Evolutionary conservation across 2,329 filamentous ascomycete species (phyloP).

Genomic region (Fusarium foetens): DNA sequence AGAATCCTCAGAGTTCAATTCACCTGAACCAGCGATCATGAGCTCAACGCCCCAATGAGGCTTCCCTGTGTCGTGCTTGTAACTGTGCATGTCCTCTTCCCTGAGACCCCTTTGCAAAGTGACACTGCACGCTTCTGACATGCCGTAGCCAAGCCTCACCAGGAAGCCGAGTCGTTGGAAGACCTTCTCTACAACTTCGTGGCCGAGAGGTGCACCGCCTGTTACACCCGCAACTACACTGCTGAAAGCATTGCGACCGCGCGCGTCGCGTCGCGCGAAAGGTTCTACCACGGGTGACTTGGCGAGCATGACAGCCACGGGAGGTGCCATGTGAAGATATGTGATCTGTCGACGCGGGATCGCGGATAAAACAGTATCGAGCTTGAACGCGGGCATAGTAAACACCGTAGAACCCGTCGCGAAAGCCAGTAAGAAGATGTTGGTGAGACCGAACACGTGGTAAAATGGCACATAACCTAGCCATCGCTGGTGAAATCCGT

Average conservation of each 20-base stretch:
- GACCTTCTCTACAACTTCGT: constrained; percentile 66
- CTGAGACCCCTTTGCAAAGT: constrained; percentile 67
- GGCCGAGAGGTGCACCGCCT: constrained; percentile 72
- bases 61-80: constrained; percentile 69
- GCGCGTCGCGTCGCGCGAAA: constrained; percentile 58
- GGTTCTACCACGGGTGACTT: constrained; percentile 76
- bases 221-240: constrained; percentile 63
- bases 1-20: constrained; percentile 47
- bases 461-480: constrained; percentile 78
- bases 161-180: constrained; percentile 67
- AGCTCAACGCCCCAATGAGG: constrained; percentile 76
- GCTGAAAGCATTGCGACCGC: constrained; percentile 64
- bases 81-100: constrained; percentile 56
- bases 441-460: constrained; percentile 67
- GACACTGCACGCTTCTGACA: constrained; percentile 78
- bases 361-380: constrained; percentile 69
- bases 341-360: constrained; percentile 73
- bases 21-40: constrained; percentile 65
- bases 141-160: constrained; percentile 73
- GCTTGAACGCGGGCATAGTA: constrained; percentile 76
- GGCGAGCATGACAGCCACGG: constrained; percentile 74
- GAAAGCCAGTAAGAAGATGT: constrained; percentile 68
- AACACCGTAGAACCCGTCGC: constrained; percentile 68
- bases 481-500: constrained; percentile 52
- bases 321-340: constrained; percentile 73